Base-by-base conservation (phyloP, 768 basidiomycete genomes). In the Pholiota molesta region DNA sequence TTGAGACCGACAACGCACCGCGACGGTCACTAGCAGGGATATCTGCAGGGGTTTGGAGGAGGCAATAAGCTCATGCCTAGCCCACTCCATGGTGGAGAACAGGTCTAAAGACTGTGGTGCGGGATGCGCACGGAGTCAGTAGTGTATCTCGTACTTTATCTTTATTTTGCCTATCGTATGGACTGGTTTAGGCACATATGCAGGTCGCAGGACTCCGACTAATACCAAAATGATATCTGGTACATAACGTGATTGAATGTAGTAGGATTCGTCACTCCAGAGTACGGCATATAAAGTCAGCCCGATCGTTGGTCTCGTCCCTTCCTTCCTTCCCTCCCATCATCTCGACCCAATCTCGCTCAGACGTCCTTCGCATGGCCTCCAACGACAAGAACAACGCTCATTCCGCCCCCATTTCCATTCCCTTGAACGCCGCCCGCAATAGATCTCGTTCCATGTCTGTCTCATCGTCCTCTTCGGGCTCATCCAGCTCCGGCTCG, bases 341-440 rank as follows among this genome's bases (percentile, higher is more conserved):
- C 61, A 44, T 31, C 31, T 31, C 5, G 23, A 39, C 16, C 56
- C 6, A 58, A 23, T 37, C 35, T 37, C 10, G 35, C 35, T 21
- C 42, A 21, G 1, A 44, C n/a, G 2, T 21, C 5, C 17, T 44
- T 23, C 47, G 26, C 53, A 80, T 78, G 77, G 71, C 77, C 60
- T 67, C 72, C 52, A 75, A 66, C 67, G 73, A 71, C 66, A 73
- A 74, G 53, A 73, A 73, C 65, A 70, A 65, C 66, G 45, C 68
- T 52, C 89, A 78, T 72, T 86, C 89, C 21, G 81, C 83, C 47
- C 90, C 90, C 54, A 92, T 92, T 69, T 79, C 87, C 62, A 92
- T 92, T 69, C 80, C 87, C 59, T 86, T 89, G 68, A 71, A 77
- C 44, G 67, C 74, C 33, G 39, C 55, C 40, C 77, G 81, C 33